phyloP scores from a whole-genome alignment of 257 asterid species.

The Solanum chiquidenum region DNA sequence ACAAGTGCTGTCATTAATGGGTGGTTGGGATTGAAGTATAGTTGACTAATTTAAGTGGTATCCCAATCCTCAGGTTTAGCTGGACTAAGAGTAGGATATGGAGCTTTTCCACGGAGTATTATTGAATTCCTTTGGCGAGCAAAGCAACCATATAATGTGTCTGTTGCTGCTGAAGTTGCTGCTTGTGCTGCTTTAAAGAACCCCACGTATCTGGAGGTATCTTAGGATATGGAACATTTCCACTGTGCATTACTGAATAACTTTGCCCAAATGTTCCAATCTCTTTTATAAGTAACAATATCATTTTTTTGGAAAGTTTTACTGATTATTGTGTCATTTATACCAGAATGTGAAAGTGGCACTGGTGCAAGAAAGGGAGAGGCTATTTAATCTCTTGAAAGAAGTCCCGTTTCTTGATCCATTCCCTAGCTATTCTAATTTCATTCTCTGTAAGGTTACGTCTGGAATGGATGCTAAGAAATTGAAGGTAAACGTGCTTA shows the following conservation, averaged over 20 bases:
- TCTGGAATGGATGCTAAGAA: constrained; percentile 90
- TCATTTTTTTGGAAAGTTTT: not conserved
- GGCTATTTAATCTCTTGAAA: constrained; percentile 73
- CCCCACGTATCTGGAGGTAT: constrained; percentile 80
- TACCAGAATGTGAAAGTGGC: constrained; percentile 84
- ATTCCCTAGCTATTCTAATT: constrained; percentile 83
- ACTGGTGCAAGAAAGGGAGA: constrained; percentile 75
- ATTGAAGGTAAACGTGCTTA: constrained; percentile 54
- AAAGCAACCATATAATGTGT: constrained; percentile 93
- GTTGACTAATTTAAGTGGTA: not conserved
- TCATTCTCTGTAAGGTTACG: constrained; percentile 87
- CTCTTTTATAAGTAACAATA: not conserved
- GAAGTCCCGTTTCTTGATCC: constrained; percentile 86
- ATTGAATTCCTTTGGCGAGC: constrained; percentile 95
- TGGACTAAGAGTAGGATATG: constrained; percentile 91
- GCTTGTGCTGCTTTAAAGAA: constrained; percentile 90
- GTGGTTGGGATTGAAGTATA: not conserved
- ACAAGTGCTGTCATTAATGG: not conserved
- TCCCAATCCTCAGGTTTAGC: constrained; percentile 59
- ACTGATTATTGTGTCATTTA: constrained; percentile 6
- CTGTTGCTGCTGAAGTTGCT: constrained; percentile 95
- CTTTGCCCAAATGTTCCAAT: not conserved
- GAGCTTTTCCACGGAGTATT: constrained; percentile 87
- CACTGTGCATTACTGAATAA: not conserved
- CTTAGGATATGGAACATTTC: not conserved